phyloP scores from a whole-genome alignment of 2,329 filamentous ascomycete species.

The Alternaria gansuensis region DNA sequence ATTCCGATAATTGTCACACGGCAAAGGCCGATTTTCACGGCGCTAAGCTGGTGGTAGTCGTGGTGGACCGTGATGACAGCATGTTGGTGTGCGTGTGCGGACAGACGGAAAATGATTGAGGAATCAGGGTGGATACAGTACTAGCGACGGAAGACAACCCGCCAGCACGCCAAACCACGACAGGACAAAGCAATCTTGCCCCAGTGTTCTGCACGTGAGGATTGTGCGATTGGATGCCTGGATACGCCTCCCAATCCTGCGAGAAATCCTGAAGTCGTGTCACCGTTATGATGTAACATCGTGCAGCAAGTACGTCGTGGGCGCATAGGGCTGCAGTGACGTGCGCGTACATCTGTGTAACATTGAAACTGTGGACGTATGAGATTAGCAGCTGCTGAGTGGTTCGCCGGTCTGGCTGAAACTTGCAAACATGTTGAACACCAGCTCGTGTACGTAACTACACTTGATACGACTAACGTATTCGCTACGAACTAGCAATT shows the following conservation, averaged over 20 bases:
- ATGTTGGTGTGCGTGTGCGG: conserved; percentile 8
- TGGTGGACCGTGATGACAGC: conserved; percentile 6
- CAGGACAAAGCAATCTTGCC: not conserved
- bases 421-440: conserved; percentile 10
- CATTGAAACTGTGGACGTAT: not conserved
- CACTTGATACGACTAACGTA: conserved; percentile 16
- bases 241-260: not conserved
- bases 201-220: not conserved
- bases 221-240: conserved; percentile 15
- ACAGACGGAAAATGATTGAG: conserved; percentile 6
- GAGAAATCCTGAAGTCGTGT: conserved; percentile 11
- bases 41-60: conserved; percentile 11
- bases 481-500: conserved; percentile 24
- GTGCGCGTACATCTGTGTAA: conserved; percentile 5
- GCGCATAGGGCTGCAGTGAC: conserved; percentile 22
- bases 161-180: conserved; percentile 5
- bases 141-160: conserved; percentile 12
- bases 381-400: not conserved
- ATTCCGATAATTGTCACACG: conserved; percentile 17
- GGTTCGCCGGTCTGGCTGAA: not conserved
- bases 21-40: conserved; percentile 3
- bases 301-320: conserved; percentile 1
- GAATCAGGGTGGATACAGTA: conserved; percentile 12
- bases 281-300: conserved; percentile 14
- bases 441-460: conserved; percentile 9